These are phyloP conservation scores for Pseudogymnoascus sp. DNA, from an alignment of 2,329 filamentous ascomycete genomes.

Conservation along the genomic window DNA sequence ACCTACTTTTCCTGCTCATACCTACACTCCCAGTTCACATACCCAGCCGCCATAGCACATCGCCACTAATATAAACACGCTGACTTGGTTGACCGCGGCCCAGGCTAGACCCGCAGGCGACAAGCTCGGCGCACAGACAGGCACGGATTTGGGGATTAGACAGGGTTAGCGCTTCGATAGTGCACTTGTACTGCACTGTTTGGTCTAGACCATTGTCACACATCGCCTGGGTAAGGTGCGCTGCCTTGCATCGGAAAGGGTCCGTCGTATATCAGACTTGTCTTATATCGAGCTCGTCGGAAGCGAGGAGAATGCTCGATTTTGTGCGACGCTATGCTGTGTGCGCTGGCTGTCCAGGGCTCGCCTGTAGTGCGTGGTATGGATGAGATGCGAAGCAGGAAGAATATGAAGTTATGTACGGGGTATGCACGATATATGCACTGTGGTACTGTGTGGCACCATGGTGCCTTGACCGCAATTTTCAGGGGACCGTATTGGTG, in stretches of 20 bases:
- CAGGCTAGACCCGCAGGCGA: background rate
- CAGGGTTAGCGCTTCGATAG: background rate
- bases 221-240: background rate
- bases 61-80: background rate
- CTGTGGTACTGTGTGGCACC: background rate
- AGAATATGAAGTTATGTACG: slow-evolving; percentile 2
- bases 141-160: background rate
- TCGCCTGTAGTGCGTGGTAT: background rate
- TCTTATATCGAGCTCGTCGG: background rate
- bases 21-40: background rate
- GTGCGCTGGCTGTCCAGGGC: background rate
- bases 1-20: background rate
- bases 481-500: background rate
- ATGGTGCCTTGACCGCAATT: background rate
- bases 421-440: slow-evolving; percentile 3
- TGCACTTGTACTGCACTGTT: background rate
- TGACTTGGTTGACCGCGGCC: background rate
- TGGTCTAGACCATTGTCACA: background rate
- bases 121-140: background rate
- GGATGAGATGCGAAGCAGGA: background rate
- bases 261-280: background rate
- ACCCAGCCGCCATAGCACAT: background rate
- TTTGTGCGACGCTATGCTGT: slow-evolving; percentile 7
- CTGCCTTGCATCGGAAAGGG: background rate
- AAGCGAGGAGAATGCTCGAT: background rate